Conservation (phyloP, 208 protist genomes). For the Acanthamoeba royreba region DNA sequence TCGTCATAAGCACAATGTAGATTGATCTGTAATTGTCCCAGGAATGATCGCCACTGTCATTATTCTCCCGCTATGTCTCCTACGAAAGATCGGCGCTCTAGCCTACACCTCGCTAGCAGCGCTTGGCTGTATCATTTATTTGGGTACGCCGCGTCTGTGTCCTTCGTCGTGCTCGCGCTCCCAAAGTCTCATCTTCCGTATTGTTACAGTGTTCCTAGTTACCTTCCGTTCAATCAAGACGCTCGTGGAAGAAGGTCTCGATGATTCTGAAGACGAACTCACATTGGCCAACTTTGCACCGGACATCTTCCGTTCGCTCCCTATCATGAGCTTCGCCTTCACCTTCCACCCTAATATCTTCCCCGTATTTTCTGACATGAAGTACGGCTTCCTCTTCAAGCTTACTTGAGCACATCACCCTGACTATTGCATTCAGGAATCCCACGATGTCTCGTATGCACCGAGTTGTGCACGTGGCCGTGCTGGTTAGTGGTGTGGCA, state of each 20-base stretch:
- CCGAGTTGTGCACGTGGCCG: not conserved
- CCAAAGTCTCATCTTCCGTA: not conserved
- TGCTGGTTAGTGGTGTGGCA: not conserved
- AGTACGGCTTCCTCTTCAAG: not conserved
- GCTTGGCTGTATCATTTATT: conserved; percentile 5
- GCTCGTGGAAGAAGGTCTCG: not conserved
- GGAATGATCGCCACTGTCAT: not conserved
- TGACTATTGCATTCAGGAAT: not conserved
- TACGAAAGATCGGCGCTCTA: not conserved
- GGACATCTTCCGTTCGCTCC: not conserved
- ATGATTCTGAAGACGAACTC: not conserved
- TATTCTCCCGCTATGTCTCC: not conserved
- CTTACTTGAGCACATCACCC: not conserved
- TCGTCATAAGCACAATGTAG: too few species aligned
- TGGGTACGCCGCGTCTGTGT: not conserved
- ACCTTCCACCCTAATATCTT: conserved; percentile 36
- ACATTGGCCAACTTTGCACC: not conserved
- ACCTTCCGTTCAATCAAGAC: not conserved
- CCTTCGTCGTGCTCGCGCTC: not conserved
- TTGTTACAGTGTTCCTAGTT: not conserved
- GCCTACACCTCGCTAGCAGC: not conserved
- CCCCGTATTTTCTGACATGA: not conserved
- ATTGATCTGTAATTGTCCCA: too few species aligned
- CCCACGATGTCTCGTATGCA: not conserved
- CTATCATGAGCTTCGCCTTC: conserved; percentile 26